Evolutionary conservation across 768 basidiomycete species (phyloP).

Genomic region (Amanita polypyramis): DNA sequence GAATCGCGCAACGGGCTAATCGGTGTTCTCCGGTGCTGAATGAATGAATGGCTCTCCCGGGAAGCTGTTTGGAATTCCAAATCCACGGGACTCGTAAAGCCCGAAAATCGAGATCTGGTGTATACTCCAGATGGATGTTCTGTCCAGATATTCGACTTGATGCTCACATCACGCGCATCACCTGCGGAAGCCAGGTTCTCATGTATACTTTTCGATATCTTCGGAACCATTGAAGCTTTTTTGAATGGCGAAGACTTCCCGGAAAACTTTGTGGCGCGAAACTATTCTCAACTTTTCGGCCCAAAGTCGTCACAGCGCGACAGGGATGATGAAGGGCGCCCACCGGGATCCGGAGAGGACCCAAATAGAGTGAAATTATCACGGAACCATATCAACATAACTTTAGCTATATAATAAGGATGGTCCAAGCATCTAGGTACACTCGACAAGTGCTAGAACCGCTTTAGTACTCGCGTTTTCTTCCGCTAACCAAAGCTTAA

Average conservation of each 20-base stretch:
- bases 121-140: background rate
- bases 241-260: conserved; percentile 1
- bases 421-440: background rate
- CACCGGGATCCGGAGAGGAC: background rate
- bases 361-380: background rate
- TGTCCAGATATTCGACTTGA: too few relatives aligned
- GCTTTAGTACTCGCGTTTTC: background rate
- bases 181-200: conserved; percentile 1
- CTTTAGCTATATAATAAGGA: background rate
- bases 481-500: conserved; percentile 2
- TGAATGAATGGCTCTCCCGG: background rate
- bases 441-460: background rate
- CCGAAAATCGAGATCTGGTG: background rate
- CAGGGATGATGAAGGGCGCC: background rate
- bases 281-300: background rate
- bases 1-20: background rate
- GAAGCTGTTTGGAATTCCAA: background rate
- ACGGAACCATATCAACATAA: background rate
- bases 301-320: background rate
- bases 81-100: background rate
- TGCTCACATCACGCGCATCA: conserved; percentile 1
- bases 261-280: conserved; percentile 4
- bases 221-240: background rate
- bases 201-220: background rate
- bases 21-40: background rate